phyloP scores from a whole-genome alignment of 192 early-diverging fungal genomes.

The Haplosporangium gracile region DNA sequence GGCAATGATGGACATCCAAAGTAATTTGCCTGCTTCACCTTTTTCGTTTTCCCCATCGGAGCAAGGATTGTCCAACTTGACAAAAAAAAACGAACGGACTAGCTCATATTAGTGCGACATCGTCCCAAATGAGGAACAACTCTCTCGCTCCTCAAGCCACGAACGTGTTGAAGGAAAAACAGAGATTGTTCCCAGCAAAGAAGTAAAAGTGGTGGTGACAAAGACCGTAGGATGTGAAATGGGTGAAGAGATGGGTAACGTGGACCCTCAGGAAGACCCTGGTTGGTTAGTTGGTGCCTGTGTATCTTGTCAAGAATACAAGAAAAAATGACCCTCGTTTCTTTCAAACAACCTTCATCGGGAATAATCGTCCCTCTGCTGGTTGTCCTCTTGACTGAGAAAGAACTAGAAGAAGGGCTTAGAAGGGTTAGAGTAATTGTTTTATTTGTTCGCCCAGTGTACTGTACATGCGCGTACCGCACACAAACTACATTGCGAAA shows the following conservation, averaged over 20 bases:
- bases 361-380: background rate
- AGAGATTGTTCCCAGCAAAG: background rate
- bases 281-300: background rate
- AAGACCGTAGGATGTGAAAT: background rate
- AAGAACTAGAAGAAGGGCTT: background rate
- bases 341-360: background rate
- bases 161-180: background rate
- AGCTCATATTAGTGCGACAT: background rate
- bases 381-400: background rate
- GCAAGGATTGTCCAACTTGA: constrained; percentile 1
- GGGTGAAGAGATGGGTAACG: background rate
- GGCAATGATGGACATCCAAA: too few species aligned
- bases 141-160: background rate
- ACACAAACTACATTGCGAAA: constrained; percentile 4
- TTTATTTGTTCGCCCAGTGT: background rate
- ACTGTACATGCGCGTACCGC: background rate
- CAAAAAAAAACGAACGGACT: background rate
- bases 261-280: constrained; percentile 5
- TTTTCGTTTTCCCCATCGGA: background rate
- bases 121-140: background rate
- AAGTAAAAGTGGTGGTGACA: background rate
- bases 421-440: background rate
- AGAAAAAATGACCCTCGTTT: background rate
- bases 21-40: too few species aligned
- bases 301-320: background rate